These are phyloP conservation scores for Conticribra guillardii DNA, from an alignment of 108 stramenopile species.

Conservation along the genomic window DNA sequence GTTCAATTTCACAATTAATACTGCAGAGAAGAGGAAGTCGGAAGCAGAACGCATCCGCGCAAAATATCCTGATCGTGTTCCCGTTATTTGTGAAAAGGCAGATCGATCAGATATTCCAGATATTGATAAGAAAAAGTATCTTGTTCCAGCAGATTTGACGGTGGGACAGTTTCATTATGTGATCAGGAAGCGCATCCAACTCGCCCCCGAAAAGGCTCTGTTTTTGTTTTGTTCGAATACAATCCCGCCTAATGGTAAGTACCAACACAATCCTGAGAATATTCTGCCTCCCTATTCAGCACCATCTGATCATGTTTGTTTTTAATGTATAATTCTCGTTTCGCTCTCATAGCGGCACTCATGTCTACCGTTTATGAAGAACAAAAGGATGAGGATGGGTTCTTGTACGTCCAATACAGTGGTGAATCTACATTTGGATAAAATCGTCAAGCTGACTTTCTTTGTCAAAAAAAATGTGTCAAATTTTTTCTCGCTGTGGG, in stretches of 20 bases:
- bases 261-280: neutral
- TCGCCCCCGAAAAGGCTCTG: constrained; percentile 90
- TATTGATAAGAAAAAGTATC: constrained; percentile 99
- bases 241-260: constrained; percentile 82
- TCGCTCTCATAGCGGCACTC: constrained; percentile 82
- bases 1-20: neutral
- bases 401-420: constrained; percentile 98
- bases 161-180: constrained; percentile 99
- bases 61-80: constrained; percentile 98
- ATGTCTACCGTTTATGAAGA: constrained; percentile 98
- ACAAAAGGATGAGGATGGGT: constrained; percentile 96
- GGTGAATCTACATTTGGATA: constrained; percentile 98
- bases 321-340: neutral
- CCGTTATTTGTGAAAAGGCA: constrained; percentile 98
- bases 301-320: neutral
- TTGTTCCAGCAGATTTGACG: constrained; percentile 95
- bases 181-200: constrained; percentile 97
- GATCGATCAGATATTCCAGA: constrained; percentile 97
- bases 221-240: constrained; percentile 90
- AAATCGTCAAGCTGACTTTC: no score
- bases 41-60: constrained; percentile 92
- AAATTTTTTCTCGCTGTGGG: no score
- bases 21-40: constrained; percentile 75
- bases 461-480: no score
- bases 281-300: neutral